Base-by-base conservation (phyloP, 371 early-diverging fungal species). In the Lichtheimia hyalospora region DNA sequence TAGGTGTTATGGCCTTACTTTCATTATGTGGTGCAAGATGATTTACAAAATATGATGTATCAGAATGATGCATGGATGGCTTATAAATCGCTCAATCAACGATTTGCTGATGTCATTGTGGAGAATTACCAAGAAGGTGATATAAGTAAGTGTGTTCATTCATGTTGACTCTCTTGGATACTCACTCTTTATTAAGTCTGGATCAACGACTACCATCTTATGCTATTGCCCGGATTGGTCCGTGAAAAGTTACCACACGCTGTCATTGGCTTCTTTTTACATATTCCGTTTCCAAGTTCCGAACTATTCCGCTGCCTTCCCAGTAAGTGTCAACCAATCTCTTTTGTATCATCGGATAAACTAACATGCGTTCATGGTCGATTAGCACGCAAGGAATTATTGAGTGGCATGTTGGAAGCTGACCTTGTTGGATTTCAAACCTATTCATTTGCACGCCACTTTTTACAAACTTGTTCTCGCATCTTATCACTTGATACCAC, bases 191-290 rank as follows among this genome's bases (percentile, higher is more conserved):
- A 52, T 21, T 16, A 82, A 83, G 89, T 99, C 43, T 99, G 98
- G 98, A 89, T 99, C 57, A 97, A 99, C 67, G 99, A 99, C 80
- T 99, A 99, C 72, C 99, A 99, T 73, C 70, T 98, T 49, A 84
- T 97, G 77, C 74, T 96, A 40, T 82, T 98, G 7, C 99, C 99
- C 6, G 77, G 84, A 53, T 84, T 98, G 83, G 68, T 99, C n/a
- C 87, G 95, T 40, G 74, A 85, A 65, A 75, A 71, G 43, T 64
- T 96, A n/a, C 96, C 95, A 0, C 66, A 81, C 18, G 91, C 95
- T 3, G 84, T 86, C 41, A 90, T 99, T 57, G 97, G 97, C 14
- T 92, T 98, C 73, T 99, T 99, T 71, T 77, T 98, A 39, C 99
- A 99, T 82, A 93, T 96, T 1, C 97, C 98, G 6, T 99, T 98